Percentiles rank a stretch among this genome's conserved stretches.
These are phyloP conservation scores for Sclerotinia minor DNA, from an alignment of 2,329 filamentous ascomycete species.

Conservation along the genomic window DNA sequence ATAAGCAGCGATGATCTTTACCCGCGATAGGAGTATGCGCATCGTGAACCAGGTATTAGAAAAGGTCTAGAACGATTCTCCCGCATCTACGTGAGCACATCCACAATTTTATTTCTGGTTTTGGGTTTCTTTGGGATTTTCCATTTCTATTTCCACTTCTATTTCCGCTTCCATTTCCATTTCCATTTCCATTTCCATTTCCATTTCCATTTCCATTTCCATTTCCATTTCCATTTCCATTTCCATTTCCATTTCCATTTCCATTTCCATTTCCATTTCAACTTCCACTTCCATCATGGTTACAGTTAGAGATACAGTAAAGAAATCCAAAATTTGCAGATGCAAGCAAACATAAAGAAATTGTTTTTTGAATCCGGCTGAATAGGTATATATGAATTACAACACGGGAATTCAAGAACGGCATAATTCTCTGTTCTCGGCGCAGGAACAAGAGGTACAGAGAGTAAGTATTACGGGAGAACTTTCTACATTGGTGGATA, in stretches of 20 bases:
- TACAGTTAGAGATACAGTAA: background rate
- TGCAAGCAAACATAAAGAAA: background rate
- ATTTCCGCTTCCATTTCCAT: too few relatives aligned
- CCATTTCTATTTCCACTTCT: too few relatives aligned
- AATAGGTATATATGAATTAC: background rate
- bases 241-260: too few relatives aligned
- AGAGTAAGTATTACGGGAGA: background rate
- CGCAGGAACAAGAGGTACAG: slow-evolving; percentile 16
- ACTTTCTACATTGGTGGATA: background rate
- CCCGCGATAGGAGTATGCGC: background rate
- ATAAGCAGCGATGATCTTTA: slow-evolving; percentile 22
- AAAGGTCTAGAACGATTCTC: slow-evolving; percentile 7
- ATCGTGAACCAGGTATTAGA: background rate
- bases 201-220: too few relatives aligned
- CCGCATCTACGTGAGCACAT: background rate
- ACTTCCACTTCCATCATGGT: background rate
- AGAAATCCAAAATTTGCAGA: background rate
- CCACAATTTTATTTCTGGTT: slow-evolving; percentile 1
- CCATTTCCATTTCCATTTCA: background rate
- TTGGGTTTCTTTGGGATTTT: background rate
- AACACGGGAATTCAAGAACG: background rate
- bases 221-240: too few relatives aligned
- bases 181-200: too few relatives aligned
- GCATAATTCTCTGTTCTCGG: slow-evolving; percentile 15
- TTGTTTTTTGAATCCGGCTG: background rate